Evolutionary conservation across 2,329 filamentous ascomycete genomes (phyloP), one percentile per base, ranked within the genome.

Genomic region (Biscogniauxia marginata): DNA sequence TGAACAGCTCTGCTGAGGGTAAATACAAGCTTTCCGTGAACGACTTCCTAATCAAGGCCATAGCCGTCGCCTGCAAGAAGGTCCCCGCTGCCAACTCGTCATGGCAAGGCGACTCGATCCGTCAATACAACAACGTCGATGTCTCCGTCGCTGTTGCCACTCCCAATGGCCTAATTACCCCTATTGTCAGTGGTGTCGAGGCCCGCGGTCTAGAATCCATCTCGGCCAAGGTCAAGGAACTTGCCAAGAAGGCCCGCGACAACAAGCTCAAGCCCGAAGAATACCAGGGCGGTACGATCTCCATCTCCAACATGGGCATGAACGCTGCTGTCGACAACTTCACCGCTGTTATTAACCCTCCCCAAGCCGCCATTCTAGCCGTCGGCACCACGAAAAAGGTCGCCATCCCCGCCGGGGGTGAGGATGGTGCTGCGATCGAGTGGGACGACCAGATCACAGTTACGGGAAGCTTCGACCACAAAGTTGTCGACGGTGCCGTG

Each of bases 271-370:
- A 98, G 88, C 95, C 95, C 49, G 93, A 99, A 77, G 93, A 99
- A 79, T 99, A 96, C 86, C 93, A 97, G 83, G 95, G 95, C 55
- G 95, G 95, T 74, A 96, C 91, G 74, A 96, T 99, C 79, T 97
- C 93, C 76, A 98, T 99, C 79, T 96, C 91, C 80, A 99, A 99
- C 86, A 96, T 99, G 95, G 95, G 95, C 77, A 99, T 99, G 95
- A 99, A 99, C 85, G 73, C 87, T 49, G 93, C 95, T 50, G 88
- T 99, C 62, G 93, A 98, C 79, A 86, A 93, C 74, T 99, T 99
- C 80, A 98, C 95, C 52, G 95, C 95, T 66, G 90, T 99, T 72
- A 96, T 99, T 84, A 99, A 99, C 86, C 95, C 96, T 65, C 95
- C 95, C 53, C 96, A 99, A 81, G 90, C 95, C 53, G 89, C 87